Evolutionary conservation across 129 eudicot genomes (phyloP).

Genomic region (Solidago caesia): DNA sequence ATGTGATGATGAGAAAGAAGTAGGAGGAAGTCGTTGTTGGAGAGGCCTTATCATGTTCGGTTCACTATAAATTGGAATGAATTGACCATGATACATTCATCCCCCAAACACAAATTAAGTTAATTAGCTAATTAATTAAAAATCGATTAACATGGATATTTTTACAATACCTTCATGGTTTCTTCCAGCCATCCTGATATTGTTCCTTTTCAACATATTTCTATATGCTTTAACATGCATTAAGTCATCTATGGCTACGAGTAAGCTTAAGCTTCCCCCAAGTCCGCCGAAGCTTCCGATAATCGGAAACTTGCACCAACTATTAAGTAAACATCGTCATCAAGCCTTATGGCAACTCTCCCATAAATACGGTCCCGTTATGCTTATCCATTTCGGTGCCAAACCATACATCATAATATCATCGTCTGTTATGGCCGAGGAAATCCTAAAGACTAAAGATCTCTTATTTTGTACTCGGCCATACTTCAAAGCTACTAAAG

Average conservation of each 20-base stretch:
- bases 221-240: not conserved
- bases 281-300: slow-evolving; percentile 18
- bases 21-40: no score
- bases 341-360: slow-evolving; percentile 6
- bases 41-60: no score
- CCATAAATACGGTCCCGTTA: not conserved
- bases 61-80: no score
- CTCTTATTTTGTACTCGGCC: not conserved
- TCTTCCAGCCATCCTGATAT: not conserved
- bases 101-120: no score
- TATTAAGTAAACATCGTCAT: slow-evolving; percentile 9
- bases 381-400: not conserved
- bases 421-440: not conserved
- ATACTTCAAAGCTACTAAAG: not conserved
- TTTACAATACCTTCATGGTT: not conserved
- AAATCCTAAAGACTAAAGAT: slow-evolving; percentile 15
- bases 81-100: no score
- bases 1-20: no score
- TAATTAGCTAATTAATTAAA: no score
- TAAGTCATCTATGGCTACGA: not conserved
- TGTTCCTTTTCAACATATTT: slow-evolving; percentile 7
- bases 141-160: not conserved
- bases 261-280: slow-evolving; percentile 9
- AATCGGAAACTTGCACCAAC: slow-evolving; percentile 25
- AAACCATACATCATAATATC: slow-evolving; percentile 17